These are phyloP conservation scores for Candida piceae DNA, from an alignment of 805 yeast species.

Conservation along the genomic window DNA sequence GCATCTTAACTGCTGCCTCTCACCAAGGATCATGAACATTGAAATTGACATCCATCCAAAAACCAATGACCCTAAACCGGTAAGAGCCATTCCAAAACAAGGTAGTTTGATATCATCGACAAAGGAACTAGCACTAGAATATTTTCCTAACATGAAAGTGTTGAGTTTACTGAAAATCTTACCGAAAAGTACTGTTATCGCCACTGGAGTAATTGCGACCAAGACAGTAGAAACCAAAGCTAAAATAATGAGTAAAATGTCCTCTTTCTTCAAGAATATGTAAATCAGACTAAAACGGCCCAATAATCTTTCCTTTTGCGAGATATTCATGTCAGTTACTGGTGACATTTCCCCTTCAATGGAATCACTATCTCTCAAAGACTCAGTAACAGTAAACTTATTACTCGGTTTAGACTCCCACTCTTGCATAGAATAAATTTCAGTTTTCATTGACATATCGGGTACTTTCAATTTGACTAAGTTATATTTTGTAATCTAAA, in stretches of 20 bases:
- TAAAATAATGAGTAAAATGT: constrained; percentile 15
- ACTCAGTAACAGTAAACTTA: no score
- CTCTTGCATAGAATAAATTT: no score
- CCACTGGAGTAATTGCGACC: constrained; percentile 56
- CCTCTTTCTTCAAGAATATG: constrained; percentile 23
- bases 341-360: no score
- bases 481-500: no score
- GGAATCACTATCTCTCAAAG: no score
- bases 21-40: constrained; percentile 69
- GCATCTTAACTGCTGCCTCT: constrained; percentile 56
- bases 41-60: constrained; percentile 50
- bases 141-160: constrained; percentile 28
- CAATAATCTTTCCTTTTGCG: no score
- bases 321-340: no score
- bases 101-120: constrained; percentile 31
- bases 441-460: no score
- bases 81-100: constrained; percentile 35
- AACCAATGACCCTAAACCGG: constrained; percentile 43
- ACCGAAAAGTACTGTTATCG: constrained; percentile 63
- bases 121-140: constrained; percentile 26
- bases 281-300: no score
- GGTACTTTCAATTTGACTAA: no score
- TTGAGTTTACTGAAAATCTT: constrained; percentile 48
- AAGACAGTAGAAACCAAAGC: constrained; percentile 32
- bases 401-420: no score